A percentile compares a stretch with the other conserved stretches of the same genome.
Conservation (phyloP, 805 yeast species). For the Yarrowia keelungensis region DNA sequence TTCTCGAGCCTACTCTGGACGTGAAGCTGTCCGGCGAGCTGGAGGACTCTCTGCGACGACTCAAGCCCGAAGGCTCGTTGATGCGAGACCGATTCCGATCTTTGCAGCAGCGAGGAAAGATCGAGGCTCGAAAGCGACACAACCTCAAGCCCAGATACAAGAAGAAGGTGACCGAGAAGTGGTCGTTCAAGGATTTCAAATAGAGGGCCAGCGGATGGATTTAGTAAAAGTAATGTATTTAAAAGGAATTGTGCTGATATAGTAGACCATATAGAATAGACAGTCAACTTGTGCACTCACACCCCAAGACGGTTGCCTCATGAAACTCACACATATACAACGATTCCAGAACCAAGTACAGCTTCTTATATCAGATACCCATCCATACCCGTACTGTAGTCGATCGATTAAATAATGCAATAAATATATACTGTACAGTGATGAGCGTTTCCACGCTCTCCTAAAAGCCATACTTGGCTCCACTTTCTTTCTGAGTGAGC, state of each 20-base stretch:
- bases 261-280: too few species aligned
- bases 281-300: too few species aligned
- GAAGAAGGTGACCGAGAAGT: slow-evolving; percentile 84
- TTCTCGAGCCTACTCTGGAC: slow-evolving; percentile 61
- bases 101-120: slow-evolving; percentile 82
- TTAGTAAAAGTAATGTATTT: not conserved
- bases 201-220: slow-evolving; percentile 4
- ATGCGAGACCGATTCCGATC: slow-evolving; percentile 81
- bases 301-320: too few species aligned
- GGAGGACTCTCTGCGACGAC: slow-evolving; percentile 78
- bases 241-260: too few species aligned
- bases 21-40: slow-evolving; percentile 90
- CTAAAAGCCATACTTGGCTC: slow-evolving; percentile 34
- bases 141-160: slow-evolving; percentile 69
- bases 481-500: slow-evolving; percentile 45
- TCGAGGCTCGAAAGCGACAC: slow-evolving; percentile 82
- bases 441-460: not conserved
- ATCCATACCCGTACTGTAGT: too few species aligned
- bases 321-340: too few species aligned
- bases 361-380: too few species aligned
- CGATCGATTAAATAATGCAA: not conserved
- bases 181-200: slow-evolving; percentile 86
- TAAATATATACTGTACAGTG: slow-evolving; percentile 10
- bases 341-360: too few species aligned
- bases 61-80: slow-evolving; percentile 90